Conservation (phyloP, 176 grass and related monocot species). For the Areca catechu region DNA sequence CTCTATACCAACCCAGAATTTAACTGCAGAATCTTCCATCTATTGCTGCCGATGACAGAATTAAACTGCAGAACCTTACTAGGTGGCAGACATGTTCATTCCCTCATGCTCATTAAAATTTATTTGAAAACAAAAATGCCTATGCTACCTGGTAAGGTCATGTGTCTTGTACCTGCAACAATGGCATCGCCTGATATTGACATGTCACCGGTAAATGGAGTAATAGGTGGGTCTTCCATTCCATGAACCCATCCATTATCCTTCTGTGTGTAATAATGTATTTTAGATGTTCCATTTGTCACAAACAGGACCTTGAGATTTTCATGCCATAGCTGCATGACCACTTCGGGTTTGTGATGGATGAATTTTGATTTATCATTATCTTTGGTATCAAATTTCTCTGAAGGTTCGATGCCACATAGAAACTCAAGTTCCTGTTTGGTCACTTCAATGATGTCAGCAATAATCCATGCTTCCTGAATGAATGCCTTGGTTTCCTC, state of each 20-base stretch:
- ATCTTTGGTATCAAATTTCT: slow-evolving; percentile 29
- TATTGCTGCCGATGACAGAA: too few relatives aligned
- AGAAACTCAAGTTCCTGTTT: slow-evolving; percentile 80
- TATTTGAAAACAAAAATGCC: too few relatives aligned
- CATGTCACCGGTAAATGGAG: slow-evolving; percentile 69
- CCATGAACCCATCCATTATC: slow-evolving; percentile 46
- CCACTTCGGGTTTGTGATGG: slow-evolving; percentile 48
- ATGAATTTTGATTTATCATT: slow-evolving; percentile 33
- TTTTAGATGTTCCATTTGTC: slow-evolving; percentile 70
- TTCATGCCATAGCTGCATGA: slow-evolving; percentile 62
- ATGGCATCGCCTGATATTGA: slow-evolving; percentile 69
- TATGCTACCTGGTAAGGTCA: too few relatives aligned
- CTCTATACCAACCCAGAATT: too few relatives aligned
- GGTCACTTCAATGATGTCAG: slow-evolving; percentile 66
- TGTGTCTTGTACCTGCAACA: slow-evolving; percentile 55
- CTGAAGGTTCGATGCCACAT: slow-evolving; percentile 38
- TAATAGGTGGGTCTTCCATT: slow-evolving; percentile 64
- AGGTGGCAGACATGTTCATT: too few relatives aligned
- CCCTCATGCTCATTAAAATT: too few relatives aligned
- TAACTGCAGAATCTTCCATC: too few relatives aligned
- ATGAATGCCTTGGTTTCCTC: slow-evolving; percentile 50
- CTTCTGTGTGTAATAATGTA: slow-evolving; percentile 78
- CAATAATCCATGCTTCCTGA: slow-evolving; percentile 56
- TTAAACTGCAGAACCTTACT: too few relatives aligned
- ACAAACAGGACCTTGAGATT: slow-evolving; percentile 74